These are phyloP conservation scores for Guadua angustifolia DNA, from an alignment of 176 grass and related monocot genomes.

Conservation along the genomic window DNA sequence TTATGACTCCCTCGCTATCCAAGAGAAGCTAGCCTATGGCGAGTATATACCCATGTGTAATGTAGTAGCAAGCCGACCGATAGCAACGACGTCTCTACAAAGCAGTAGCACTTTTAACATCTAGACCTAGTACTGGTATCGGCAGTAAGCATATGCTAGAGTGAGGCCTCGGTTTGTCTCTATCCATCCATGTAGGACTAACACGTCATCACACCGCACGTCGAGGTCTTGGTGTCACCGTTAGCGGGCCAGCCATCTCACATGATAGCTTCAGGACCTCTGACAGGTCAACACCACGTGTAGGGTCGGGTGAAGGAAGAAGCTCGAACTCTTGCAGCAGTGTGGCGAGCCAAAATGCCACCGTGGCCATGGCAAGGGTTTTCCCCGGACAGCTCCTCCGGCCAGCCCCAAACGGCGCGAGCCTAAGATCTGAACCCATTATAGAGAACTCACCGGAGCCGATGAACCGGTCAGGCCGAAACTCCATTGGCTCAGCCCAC, in stretches of 20 bases:
- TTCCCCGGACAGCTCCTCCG: slow-evolving; percentile 82
- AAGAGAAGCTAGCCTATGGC: slow-evolving; percentile 1
- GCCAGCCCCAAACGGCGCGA: slow-evolving; percentile 86
- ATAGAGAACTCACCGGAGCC: slow-evolving; percentile 28
- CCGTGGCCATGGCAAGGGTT: slow-evolving; percentile 81
- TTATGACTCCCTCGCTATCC: neutral
- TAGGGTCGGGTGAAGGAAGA: neutral
- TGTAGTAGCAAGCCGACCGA: slow-evolving; percentile 18
- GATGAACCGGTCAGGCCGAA: slow-evolving; percentile 60
- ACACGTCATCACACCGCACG: neutral
- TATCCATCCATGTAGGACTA: neutral
- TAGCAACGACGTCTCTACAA: neutral
- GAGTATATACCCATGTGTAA: neutral
- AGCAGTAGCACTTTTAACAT: neutral
- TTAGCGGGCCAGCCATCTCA: slow-evolving; percentile 77
- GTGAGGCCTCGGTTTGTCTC: no score
- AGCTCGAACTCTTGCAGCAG: slow-evolving; percentile 75
- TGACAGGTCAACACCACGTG: slow-evolving; percentile 44
- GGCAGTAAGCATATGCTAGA: neutral
- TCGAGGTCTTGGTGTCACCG: slow-evolving; percentile 39
- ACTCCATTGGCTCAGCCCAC: slow-evolving; percentile 63
- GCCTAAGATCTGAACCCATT: slow-evolving; percentile 64
- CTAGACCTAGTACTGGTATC: no score
- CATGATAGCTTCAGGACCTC: slow-evolving; percentile 89
- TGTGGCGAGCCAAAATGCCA: slow-evolving; percentile 76